Percentiles rank a stretch among this genome's conserved stretches.
phyloP scores from a whole-genome alignment of 176 grass and related monocot species.

The Juncus effusus region DNA sequence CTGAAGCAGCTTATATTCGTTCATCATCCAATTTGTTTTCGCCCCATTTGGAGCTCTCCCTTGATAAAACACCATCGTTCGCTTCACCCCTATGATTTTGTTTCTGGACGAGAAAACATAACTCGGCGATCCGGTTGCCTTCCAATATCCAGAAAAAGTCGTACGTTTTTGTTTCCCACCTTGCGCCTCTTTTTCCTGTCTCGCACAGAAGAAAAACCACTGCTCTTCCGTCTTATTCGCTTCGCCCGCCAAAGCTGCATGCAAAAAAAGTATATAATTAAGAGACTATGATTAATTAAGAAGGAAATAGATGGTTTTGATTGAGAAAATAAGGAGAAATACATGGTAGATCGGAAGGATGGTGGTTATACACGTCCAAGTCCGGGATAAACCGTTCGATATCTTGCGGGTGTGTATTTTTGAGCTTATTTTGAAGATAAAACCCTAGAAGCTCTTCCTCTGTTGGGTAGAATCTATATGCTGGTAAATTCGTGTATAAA shows the following conservation, averaged over 20 bases:
- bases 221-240: constrained; percentile 29
- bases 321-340: not conserved
- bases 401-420: constrained; percentile 21
- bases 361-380: constrained; percentile 54
- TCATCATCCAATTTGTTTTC: constrained; percentile 83
- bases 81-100: constrained; percentile 47
- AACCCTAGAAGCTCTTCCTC: constrained; percentile 72
- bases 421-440: constrained; percentile 57
- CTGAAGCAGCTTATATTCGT: constrained; percentile 58
- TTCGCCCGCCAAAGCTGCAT: constrained; percentile 31
- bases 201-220: constrained; percentile 44
- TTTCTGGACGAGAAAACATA: constrained; percentile 31
- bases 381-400: constrained; percentile 57
- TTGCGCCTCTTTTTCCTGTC: constrained; percentile 34
- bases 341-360: constrained; percentile 58
- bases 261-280: not conserved
- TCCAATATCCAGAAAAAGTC: constrained; percentile 49
- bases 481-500: constrained; percentile 27
- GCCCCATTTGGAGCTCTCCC: constrained; percentile 45
- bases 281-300: not conserved
- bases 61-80: constrained; percentile 80
- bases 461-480: constrained; percentile 73
- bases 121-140: constrained; percentile 42
- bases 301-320: not conserved
- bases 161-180: constrained; percentile 33